Conservation (phyloP, 768 basidiomycete genomes). For the Suillus tomentosus region DNA sequence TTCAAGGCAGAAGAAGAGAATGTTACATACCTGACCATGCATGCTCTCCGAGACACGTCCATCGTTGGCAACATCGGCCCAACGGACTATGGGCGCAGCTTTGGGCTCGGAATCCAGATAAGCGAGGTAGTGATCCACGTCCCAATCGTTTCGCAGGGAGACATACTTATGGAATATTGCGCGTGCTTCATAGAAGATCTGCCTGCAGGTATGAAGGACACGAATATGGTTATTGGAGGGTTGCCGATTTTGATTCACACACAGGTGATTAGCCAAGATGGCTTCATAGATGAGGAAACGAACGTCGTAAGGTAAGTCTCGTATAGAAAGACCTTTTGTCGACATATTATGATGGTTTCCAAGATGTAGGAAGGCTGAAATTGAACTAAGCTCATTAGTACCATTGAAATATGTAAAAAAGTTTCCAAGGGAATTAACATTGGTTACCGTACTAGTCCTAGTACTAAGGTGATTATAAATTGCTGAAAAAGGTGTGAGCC, state of each 20-base stretch:
- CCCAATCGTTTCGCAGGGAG: conserved; percentile 40
- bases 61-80: conserved; percentile 44
- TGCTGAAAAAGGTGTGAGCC: conserved; percentile 5
- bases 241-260: conserved; percentile 25
- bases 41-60: conserved; percentile 30
- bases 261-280: conserved; percentile 30
- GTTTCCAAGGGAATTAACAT: background rate
- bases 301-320: conserved; percentile 35
- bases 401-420: background rate
- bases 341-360: background rate
- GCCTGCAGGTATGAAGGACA: conserved; percentile 35
- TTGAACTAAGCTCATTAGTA: background rate
- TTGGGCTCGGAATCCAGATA: conserved; percentile 26
- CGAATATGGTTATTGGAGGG: conserved; percentile 38
- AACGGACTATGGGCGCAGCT: conserved; percentile 28
- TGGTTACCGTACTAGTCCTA: too few relatives aligned
- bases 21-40: conserved; percentile 21
- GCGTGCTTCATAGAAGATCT: conserved; percentile 34
- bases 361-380: background rate
- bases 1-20: conserved; percentile 13
- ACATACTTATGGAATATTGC: conserved; percentile 33
- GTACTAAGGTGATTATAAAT: background rate
- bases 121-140: conserved; percentile 30
- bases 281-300: conserved; percentile 38
- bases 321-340: conserved; percentile 17